Evolutionary conservation across 176 grass and related monocot genomes (phyloP), one percentile per base, ranked within the genome.

Genomic region (Ensete glaucum): DNA sequence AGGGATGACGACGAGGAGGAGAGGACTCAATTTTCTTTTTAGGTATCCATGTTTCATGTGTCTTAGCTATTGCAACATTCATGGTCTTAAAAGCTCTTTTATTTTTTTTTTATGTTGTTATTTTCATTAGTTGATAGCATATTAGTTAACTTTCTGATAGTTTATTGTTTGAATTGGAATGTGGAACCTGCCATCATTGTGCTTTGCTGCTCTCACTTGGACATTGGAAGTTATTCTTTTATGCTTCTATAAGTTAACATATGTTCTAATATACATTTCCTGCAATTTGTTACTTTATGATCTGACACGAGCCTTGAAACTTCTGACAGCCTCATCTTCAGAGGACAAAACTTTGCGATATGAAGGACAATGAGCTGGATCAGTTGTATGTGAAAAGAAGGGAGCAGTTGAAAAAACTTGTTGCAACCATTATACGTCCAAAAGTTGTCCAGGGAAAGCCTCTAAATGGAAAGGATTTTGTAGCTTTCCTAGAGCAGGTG

Each of bases 281-380:
- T 64, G 22, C 20, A 25, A 21, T 21, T 23, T 24, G 22, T 23
- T 64, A 6, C 34, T 43, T 43, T 6, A 43, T 6, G 34, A 43
- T 43, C 34, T 43, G 34, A 43, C 24, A 24, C 26, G 3, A 64
- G 11, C 62, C 62, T 64, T 50, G 67, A 70, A 50, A 65, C 23
- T 70, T 15, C 20, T 70, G 17, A n/a, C 88, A 98, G 94, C 94
- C 94, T 85, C 94, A 98, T 91, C 84, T 98, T 51, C 88, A 93
- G 85, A 98, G 94, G 78, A 98, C 94, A n/a, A 90, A 93, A 58
- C 67, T 98, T 66, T 98, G 94, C 73, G 94, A 93, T 52, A 73
- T 98, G 88, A 76, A 91, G 59, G 94, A 93, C 57, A 55, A 75
- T 27, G 88, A 98, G 73, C 81, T 98, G 12, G 88, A 91, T 49